These are phyloP conservation scores for Peronospora tabacina DNA, from an alignment of 352 stramenopile genomes.

Conservation along the genomic window DNA sequence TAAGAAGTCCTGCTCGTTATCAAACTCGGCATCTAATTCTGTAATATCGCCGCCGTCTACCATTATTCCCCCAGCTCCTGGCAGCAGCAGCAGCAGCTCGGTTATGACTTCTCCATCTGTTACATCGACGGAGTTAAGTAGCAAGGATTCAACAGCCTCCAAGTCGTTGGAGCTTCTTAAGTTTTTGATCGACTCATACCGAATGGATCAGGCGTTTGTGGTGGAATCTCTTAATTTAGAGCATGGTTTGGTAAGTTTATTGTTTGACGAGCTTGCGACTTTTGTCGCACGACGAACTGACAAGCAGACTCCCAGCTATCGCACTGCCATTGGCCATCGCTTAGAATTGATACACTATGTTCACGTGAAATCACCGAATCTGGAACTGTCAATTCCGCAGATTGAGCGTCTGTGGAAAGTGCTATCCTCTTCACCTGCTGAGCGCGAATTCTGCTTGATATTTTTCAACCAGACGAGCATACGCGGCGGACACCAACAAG, in stretches of 20 bases:
- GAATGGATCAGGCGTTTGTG: conserved; percentile 51
- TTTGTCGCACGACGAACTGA: conserved; percentile 57
- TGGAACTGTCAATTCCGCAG: conserved; percentile 68
- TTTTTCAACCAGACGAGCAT: conserved; percentile 83
- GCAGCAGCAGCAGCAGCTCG: conserved; percentile 17
- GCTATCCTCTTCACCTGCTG: conserved; percentile 60
- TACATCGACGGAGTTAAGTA: conserved; percentile 16
- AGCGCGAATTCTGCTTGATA: conserved; percentile 72
- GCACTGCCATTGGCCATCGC: conserved; percentile 71
- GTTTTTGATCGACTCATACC: conserved; percentile 83
- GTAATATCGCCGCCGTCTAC: conserved; percentile 13
- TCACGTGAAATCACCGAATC: conserved; percentile 67
- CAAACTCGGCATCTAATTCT: conserved; percentile 14
- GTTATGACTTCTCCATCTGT: conserved; percentile 8
- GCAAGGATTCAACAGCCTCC: conserved; percentile 42
- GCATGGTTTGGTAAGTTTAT: conserved; percentile 57
- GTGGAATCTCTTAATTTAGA: conserved; percentile 70
- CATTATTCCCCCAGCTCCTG: conserved; percentile 9
- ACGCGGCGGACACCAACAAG: conserved; percentile 30
- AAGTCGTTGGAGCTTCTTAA: conserved; percentile 79
- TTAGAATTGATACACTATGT: conserved; percentile 84
- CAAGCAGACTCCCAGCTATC: conserved; percentile 47
- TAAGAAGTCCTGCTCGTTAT: conserved; percentile 56
- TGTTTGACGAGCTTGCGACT: conserved; percentile 81
- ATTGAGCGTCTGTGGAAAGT: conserved; percentile 71